Evolutionary conservation across 768 basidiomycete species (phyloP).

Genomic region (Macrolepiota albuminosa): DNA sequence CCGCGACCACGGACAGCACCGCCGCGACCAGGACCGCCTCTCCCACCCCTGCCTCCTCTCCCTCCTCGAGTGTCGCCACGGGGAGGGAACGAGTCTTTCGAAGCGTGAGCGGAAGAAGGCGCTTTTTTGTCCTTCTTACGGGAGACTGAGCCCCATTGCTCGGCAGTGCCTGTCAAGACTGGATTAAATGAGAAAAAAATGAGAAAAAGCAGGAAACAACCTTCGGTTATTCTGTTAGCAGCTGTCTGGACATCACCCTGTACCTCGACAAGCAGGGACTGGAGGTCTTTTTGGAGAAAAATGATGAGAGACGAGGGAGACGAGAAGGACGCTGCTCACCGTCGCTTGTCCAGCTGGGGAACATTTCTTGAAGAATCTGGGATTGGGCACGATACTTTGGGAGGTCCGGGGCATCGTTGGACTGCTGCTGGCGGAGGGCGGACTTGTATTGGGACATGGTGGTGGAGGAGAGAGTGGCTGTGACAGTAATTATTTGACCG

Average conservation of each 20-base stretch:
- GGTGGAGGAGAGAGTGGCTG: slow-evolving; percentile 13
- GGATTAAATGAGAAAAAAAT: slow-evolving; percentile 10
- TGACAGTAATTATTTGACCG: slow-evolving; percentile 6
- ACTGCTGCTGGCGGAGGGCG: slow-evolving; percentile 34
- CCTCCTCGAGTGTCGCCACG: slow-evolving; percentile 57
- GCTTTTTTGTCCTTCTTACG: slow-evolving; percentile 87
- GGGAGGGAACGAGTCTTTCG: slow-evolving; percentile 48
- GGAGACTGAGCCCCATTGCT: slow-evolving; percentile 80
- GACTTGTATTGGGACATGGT: slow-evolving; percentile 54
- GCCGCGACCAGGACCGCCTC: slow-evolving; percentile 58
- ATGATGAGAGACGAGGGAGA: slow-evolving; percentile 22
- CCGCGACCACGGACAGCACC: slow-evolving; percentile 49
- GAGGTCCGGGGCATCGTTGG: slow-evolving; percentile 27
- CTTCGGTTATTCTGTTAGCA: slow-evolving; percentile 71
- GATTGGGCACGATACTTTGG: slow-evolving; percentile 51
- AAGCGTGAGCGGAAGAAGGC: slow-evolving; percentile 31
- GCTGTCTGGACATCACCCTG: slow-evolving; percentile 67
- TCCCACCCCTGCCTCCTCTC: slow-evolving; percentile 53
- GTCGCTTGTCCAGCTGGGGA: slow-evolving; percentile 65
- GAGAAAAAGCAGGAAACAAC: slow-evolving; percentile 29
- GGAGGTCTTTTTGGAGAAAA: slow-evolving; percentile 47
- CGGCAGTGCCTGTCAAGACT: slow-evolving; percentile 52
- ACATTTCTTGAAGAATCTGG: slow-evolving; percentile 63
- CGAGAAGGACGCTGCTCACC: slow-evolving; percentile 35
- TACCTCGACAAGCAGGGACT: slow-evolving; percentile 62